Base-by-base conservation (phyloP, 1,139 yeast species). In the Lodderomyces beijingensis region DNA sequence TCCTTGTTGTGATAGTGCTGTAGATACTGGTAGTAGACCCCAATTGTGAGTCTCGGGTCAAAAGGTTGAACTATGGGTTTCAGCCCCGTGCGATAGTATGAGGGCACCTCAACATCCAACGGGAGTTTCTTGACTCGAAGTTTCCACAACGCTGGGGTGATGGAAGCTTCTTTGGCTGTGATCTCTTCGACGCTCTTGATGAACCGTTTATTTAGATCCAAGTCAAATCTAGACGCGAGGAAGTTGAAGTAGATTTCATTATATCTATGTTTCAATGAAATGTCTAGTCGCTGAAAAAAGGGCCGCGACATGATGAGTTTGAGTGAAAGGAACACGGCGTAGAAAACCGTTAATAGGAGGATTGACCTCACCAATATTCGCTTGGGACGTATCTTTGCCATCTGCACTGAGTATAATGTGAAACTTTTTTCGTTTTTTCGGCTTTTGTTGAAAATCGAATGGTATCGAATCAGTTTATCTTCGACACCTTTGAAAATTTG, bases 1-100 rank as follows among this genome's bases (percentile, higher is more conserved):
- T 19, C 21, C 21, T 19, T 19, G 10, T 19, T 19, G n/a, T n/a
- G n/a, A n/a, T n/a, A n/a, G n/a, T n/a, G 32, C 24, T 41, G 32
- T 14, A 62, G 41, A 35, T 55, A 49, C 31, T 61, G 49, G 31
- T 59, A 55, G 46, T 70, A 72, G 1, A 67, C 51, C 3, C 64
- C 59, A 13, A 70, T 37, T 4, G 77, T 70, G 40, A 73, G 57
- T 22, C 79, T 47, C 2, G 78, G 77, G 37, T 74, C 79, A 44
- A 64, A 70, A 2, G 70, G 70, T 37, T 57, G 67, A 6, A 62
- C 38, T 23, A 38, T 19, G n/a, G 22, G n/a, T 19, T 19, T n/a
- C 10, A 19, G 8, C 8, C n/a, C n/a, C n/a, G 8, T n/a, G n/a
- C 8, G n/a, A 19, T 9, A 19, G n/a, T 19, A 19, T 8, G 22